phyloP scores from a whole-genome alignment of 345 rosid species.

The Rhodamnia argentea region DNA sequence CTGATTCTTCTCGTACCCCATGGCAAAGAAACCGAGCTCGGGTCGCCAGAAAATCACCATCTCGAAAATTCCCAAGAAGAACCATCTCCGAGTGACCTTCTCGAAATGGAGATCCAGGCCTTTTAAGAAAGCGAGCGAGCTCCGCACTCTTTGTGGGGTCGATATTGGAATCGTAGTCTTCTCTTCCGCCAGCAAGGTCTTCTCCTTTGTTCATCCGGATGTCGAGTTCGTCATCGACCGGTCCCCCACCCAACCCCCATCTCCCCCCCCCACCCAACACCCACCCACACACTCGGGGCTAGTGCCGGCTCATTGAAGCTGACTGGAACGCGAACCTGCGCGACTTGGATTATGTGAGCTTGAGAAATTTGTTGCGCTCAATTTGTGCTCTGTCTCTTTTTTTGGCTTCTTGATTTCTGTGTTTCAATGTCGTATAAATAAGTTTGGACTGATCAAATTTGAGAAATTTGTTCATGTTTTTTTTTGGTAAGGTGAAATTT shows the following conservation, averaged over 20 bases:
- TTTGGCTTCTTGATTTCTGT: too few species aligned
- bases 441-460: too few species aligned
- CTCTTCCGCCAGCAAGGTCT: constrained; percentile 20
- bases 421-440: too few species aligned
- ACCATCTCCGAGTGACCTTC: constrained; percentile 28
- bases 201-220: constrained; percentile 26
- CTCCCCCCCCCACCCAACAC: too few species aligned
- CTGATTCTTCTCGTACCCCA: not conserved
- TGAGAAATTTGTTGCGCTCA: too few species aligned
- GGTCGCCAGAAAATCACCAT: constrained; percentile 28
- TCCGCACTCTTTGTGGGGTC: constrained; percentile 24
- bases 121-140: constrained; percentile 33
- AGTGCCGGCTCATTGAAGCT: constrained; percentile 32
- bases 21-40: constrained; percentile 15
- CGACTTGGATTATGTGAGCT: too few species aligned
- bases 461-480: too few species aligned
- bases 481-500: too few species aligned
- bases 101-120: constrained; percentile 21
- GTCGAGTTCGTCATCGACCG: constrained; percentile 10
- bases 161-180: constrained; percentile 18
- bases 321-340: constrained; percentile 23
- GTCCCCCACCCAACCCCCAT: too few species aligned
- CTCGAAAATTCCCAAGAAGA: constrained; percentile 12
- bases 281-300: too few species aligned
- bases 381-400: too few species aligned